A percentile compares a stretch with the other conserved stretches of the same genome.
Conservation (phyloP, 2,329 filamentous ascomycete genomes). For the Colletotrichum sp. region DNA sequence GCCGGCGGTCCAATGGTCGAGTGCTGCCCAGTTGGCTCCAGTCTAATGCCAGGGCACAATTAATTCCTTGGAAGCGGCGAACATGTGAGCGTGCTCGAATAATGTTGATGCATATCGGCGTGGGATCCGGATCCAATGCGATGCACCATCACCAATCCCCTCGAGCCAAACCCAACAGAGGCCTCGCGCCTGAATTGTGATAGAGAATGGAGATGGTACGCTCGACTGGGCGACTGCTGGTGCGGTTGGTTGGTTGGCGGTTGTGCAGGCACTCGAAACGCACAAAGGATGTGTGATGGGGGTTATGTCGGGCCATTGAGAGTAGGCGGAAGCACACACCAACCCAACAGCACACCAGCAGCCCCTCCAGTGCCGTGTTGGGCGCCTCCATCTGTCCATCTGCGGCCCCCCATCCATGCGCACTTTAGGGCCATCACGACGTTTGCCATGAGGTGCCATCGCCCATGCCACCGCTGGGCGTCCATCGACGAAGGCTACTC, state of each 20-base stretch:
- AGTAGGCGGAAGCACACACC: background rate
- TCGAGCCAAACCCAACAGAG: background rate
- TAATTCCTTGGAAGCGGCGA: constrained; percentile 15
- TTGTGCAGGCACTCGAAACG: constrained; percentile 21
- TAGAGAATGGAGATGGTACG: background rate
- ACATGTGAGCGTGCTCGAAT: constrained; percentile 16
- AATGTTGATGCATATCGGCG: constrained; percentile 17
- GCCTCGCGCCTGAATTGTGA: background rate
- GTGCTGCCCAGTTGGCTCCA: background rate
- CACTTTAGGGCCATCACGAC: constrained; percentile 1
- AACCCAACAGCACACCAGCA: background rate
- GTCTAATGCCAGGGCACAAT: background rate
- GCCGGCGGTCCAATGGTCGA: background rate
- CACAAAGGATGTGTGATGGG: constrained; percentile 21
- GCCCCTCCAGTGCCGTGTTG: background rate
- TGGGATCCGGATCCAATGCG: constrained; percentile 12
- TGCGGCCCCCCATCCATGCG: background rate
- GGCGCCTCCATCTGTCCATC: background rate
- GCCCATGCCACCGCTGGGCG: constrained; percentile 7
- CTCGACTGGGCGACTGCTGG: background rate
- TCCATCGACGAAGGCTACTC: background rate
- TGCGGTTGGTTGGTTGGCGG: constrained; percentile 2
- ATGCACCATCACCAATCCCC: background rate
- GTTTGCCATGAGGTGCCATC: constrained; percentile 7
- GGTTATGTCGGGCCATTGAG: constrained; percentile 6